Evolutionary conservation across 495 filamentous ascomycete species (phyloP).

Genomic region (Neurospora tetrasperma): DNA sequence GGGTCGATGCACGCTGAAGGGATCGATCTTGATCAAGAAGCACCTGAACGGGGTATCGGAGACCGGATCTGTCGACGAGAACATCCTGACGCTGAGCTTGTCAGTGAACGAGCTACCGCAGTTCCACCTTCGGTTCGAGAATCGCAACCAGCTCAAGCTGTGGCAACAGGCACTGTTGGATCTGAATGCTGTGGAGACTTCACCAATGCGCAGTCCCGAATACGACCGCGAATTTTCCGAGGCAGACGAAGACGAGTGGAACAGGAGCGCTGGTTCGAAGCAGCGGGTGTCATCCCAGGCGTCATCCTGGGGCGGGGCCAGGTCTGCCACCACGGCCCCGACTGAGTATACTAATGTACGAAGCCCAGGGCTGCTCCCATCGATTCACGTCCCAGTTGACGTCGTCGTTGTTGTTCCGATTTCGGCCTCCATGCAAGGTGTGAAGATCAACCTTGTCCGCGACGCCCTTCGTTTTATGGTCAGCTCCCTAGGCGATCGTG

Average conservation of each 20-base stretch:
- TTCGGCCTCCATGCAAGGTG: conserved; percentile 96
- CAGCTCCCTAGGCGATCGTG: conserved; percentile 78
- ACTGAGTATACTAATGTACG: conserved; percentile 68
- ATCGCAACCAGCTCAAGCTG: conserved; percentile 71
- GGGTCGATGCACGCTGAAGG: conserved; percentile 81
- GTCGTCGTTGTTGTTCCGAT: conserved; percentile 96
- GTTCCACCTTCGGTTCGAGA: conserved; percentile 90
- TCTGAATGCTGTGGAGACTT: conserved; percentile 57
- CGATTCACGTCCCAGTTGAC: conserved; percentile 86
- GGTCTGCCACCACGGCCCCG: conserved; percentile 66
- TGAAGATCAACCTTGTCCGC: conserved; percentile 94
- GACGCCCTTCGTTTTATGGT: conserved; percentile 92
- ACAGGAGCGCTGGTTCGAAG: conserved; percentile 45
- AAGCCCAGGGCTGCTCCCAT: conserved; percentile 38
- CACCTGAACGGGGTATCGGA: conserved; percentile 85
- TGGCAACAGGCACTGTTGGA: conserved; percentile 87
- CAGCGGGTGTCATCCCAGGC: conserved; percentile 80
- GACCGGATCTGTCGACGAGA: conserved; percentile 55
- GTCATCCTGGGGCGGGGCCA: conserved; percentile 73
- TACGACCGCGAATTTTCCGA: conserved; percentile 75
- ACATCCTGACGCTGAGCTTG: conserved; percentile 79
- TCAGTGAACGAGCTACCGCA: conserved; percentile 92
- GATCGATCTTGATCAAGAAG: conserved; percentile 97
- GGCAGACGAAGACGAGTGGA: conserved; percentile 85
- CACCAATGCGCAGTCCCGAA: conserved; percentile 52